phyloP scores from a whole-genome alignment of 148 eudicot genomes.

The Salicornia ramosissima region DNA sequence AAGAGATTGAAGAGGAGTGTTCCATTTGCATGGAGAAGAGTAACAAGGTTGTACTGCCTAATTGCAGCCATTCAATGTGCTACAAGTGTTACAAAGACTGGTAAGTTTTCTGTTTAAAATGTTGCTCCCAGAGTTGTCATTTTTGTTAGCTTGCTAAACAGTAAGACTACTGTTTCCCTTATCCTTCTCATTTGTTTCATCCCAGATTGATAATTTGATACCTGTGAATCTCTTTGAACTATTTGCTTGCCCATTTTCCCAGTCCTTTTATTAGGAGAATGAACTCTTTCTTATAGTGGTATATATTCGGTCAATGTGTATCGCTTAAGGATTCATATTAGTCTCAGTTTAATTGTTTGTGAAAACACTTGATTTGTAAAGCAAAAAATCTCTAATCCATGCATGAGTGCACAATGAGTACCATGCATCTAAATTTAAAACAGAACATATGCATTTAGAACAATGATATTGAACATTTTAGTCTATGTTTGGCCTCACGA shows the following conservation, averaged over 20 bases:
- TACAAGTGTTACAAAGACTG: conserved; percentile 76
- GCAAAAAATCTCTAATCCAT: too few species aligned
- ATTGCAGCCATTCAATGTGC: conserved; percentile 75
- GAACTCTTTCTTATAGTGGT: background rate
- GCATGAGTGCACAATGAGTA: too few species aligned
- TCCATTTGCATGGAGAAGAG: conserved; percentile 80
- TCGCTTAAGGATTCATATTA: too few species aligned
- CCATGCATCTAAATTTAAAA: too few species aligned
- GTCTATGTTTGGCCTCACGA: too few species aligned
- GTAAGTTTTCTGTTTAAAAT: conserved; percentile 37
- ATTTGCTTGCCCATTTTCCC: background rate
- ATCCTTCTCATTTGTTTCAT: background rate
- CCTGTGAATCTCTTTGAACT: background rate
- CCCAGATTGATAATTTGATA: background rate
- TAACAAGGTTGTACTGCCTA: conserved; percentile 69
- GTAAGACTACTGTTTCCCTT: background rate
- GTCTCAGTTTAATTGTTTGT: too few species aligned
- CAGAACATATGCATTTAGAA: too few species aligned
- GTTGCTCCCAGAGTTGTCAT: background rate
- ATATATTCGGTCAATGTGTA: too few species aligned
- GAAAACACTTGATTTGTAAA: too few species aligned
- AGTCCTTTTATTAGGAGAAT: background rate
- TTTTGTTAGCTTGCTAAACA: background rate
- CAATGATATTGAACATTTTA: too few species aligned
- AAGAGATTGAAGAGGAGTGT: conserved; percentile 85